phyloP scores from a whole-genome alignment of 1,139 yeast species.

The Blastobotrys capitulatus region DNA sequence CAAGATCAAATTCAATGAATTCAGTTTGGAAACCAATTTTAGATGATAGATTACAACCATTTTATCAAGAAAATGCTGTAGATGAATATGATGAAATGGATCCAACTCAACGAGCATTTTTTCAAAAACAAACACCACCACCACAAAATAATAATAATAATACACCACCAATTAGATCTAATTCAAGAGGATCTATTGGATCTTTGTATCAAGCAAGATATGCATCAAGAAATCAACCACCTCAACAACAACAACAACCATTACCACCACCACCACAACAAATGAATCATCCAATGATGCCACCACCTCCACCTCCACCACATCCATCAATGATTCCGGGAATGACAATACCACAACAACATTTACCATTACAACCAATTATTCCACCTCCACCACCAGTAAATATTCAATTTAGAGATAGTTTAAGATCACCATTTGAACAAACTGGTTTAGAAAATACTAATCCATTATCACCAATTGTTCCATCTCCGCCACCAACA shows the following conservation, averaged over 20 bases:
- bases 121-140: constrained; percentile 9
- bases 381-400: not conserved
- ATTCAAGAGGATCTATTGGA: constrained; percentile 5
- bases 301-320: too few relatives aligned
- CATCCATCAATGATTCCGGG: not conserved
- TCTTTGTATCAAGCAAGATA: not conserved
- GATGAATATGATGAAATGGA: not conserved
- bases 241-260: constrained; percentile 7
- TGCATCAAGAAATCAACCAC: not conserved
- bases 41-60: not conserved
- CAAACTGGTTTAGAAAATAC: not conserved
- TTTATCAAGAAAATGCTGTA: not conserved
- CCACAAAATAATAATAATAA: constrained; percentile 2
- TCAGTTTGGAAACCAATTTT: constrained; percentile 17
- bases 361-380: not conserved
- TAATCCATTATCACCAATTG: not conserved
- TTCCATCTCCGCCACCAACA: not conserved
- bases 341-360: not conserved
- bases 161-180: constrained; percentile 5
- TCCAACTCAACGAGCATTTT: constrained; percentile 3
- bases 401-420: constrained; percentile 2
- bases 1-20: constrained; percentile 23
- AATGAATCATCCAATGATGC: not conserved
- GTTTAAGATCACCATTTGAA: constrained; percentile 6
- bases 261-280: not conserved